A percentile compares a stretch with the other conserved stretches of the same genome.
These are phyloP conservation scores for Umbelopsis sp. DNA, from an alignment of 371 early-diverging fungal genomes.

Conservation along the genomic window DNA sequence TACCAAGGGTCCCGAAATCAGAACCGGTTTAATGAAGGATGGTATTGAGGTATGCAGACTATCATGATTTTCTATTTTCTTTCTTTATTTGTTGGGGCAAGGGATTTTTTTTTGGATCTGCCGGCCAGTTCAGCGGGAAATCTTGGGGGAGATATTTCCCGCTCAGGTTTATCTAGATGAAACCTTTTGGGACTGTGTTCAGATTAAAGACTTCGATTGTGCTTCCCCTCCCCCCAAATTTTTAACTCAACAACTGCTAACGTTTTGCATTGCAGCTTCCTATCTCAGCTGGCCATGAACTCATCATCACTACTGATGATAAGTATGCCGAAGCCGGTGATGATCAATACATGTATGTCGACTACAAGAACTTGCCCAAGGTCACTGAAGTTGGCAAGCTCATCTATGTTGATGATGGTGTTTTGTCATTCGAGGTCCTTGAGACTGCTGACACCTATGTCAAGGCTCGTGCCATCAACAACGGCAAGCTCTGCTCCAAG, in stretches of 20 bases:
- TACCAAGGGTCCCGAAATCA: slow-evolving; percentile 89
- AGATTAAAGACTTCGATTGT: too few species aligned
- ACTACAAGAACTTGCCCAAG: slow-evolving; percentile 84
- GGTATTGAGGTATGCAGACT: slow-evolving; percentile 52
- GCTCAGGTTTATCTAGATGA: slow-evolving; percentile 17
- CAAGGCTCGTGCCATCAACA: slow-evolving; percentile 72
- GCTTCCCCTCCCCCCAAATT: background rate
- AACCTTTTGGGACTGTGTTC: background rate
- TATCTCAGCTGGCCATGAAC: slow-evolving; percentile 65
- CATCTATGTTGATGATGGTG: slow-evolving; percentile 86
- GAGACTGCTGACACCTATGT: slow-evolving; percentile 59
- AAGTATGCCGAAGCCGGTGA: slow-evolving; percentile 64
- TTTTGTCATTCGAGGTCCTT: slow-evolving; percentile 79
- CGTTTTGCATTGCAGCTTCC: slow-evolving; percentile 27
- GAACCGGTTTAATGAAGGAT: slow-evolving; percentile 73
- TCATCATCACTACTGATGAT: slow-evolving; percentile 81
- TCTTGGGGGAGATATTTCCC: background rate
- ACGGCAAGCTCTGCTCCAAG: slow-evolving; percentile 69
- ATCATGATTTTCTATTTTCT: background rate
- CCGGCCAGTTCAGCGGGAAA: background rate
- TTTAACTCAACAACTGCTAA: background rate
- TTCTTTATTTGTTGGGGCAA: background rate
- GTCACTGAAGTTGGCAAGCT: slow-evolving; percentile 76
- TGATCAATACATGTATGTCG: slow-evolving; percentile 76
- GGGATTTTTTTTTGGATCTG: background rate